Evolutionary conservation across 371 early-diverging fungal species (phyloP).

Genomic region (Apophysomyces elegans): DNA sequence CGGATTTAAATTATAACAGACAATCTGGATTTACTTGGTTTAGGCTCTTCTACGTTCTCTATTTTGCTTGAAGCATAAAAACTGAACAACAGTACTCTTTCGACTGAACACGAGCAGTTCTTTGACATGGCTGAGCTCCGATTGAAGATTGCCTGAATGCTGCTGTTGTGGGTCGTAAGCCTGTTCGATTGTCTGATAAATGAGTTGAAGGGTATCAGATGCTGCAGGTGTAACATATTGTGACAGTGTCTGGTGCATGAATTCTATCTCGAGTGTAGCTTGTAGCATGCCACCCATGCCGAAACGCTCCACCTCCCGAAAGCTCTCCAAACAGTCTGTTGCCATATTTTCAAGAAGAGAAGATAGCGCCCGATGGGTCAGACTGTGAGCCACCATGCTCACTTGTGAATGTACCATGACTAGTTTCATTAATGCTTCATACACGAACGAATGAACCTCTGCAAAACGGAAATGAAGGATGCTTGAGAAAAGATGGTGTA

Average conservation of each 20-base stretch:
- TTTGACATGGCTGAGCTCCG: conserved; percentile 68
- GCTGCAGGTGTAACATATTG: conserved; percentile 71
- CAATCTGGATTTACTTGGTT: conserved; percentile 5
- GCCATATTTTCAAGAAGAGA: conserved; percentile 73
- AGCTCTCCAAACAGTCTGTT: conserved; percentile 76
- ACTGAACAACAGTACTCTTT: conserved; percentile 75
- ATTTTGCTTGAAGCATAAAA: conserved; percentile 72
- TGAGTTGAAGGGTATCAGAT: conserved; percentile 63
- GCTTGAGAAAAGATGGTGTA: conserved; percentile 8
- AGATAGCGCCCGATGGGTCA: conserved; percentile 79
- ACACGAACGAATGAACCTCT: conserved; percentile 91
- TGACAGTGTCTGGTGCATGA: conserved; percentile 78
- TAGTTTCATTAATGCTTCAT: conserved; percentile 81
- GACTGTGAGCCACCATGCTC: conserved; percentile 72
- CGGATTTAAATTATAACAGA: background rate
- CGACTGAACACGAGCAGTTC: conserved; percentile 66
- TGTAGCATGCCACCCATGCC: conserved; percentile 92
- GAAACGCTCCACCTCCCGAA: conserved; percentile 81
- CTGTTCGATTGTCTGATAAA: conserved; percentile 73
- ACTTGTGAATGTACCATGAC: conserved; percentile 94
- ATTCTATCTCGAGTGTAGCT: conserved; percentile 86
- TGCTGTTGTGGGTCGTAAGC: conserved; percentile 64
- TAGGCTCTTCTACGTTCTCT: conserved; percentile 44
- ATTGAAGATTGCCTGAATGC: conserved; percentile 55
- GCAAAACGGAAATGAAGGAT: conserved; percentile 4